Evolutionary conservation across 192 early-diverging fungal genomes (phyloP), one percentile per base, ranked within the genome.

Genomic region (Globomyces pollinis-pini): DNA sequence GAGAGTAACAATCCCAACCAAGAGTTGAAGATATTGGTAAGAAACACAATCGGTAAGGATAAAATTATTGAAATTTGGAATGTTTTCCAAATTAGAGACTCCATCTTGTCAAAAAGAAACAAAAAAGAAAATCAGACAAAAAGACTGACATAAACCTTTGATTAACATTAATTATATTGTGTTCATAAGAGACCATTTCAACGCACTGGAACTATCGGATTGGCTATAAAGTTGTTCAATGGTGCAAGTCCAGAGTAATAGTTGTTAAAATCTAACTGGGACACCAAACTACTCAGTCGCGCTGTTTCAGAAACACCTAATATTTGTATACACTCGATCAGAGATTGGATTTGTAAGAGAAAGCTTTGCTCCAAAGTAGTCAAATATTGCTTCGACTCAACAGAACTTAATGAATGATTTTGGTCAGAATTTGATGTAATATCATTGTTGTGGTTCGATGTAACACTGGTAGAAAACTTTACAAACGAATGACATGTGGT

Each of bases 381-480:
- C 15, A 49, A 1, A 16, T 59, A 16, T 18, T 30, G 8, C 2
- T 11, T 2, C 9, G 36, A 36, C n/a, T n/a, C 23, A 34, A 57
- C 23, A 28, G 8, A 4, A 47, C 12, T 28, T 16, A 39, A 18
- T 12, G 9, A 21, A 7, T 35, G 16, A 24, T 23, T 12, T 55
- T 15, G 21, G 7, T 28, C 53, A 55, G 20, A 35, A 29, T 35
- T 33, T 35, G 28, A 20, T 49, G 24, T 28, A 9, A 23, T 49
- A 29, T 23, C 1, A 26, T 18, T 26, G 28, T 20, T 49, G 8
- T 8, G 0, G 24, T 23, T 11, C 23, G 57, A 42, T 9, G 49
- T 57, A 57, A 55, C 73, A 73, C 42, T 63, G 64, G 43, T 65
- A 61, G 50, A 66, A 57, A 29, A 68, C 62, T 38, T 58, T 60